A percentile compares a stretch with the other conserved stretches of the same genome.
These are phyloP conservation scores for Moniliophthora roreri DNA, from an alignment of 1,284 basidiomycete species.

Conservation along the genomic window DNA sequence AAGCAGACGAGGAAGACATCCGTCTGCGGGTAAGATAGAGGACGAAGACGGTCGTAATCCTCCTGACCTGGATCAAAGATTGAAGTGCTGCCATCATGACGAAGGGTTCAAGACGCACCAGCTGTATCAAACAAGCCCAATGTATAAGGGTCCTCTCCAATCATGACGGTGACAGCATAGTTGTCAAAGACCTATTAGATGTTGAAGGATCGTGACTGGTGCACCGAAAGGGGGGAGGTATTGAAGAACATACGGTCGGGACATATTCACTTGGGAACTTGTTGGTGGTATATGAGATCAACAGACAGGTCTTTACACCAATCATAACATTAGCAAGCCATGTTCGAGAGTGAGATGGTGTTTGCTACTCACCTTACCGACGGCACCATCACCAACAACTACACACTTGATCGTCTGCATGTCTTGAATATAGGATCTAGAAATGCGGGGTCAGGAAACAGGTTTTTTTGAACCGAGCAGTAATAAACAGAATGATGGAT, in stretches of 20 bases:
- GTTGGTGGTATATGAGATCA: conserved; percentile 99
- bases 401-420: conserved; percentile 99
- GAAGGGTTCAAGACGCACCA: conserved; percentile 47
- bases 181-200: conserved; percentile 86
- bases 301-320: conserved; percentile 82
- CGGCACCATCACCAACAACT: conserved; percentile 99
- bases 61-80: conserved; percentile 76
- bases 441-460: conserved; percentile 16
- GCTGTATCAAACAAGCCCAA: conserved; percentile 98
- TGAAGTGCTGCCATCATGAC: conserved; percentile 6
- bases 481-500: neutral
- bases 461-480: conserved; percentile 4
- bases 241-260: conserved; percentile 78
- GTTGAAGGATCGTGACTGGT: conserved; percentile 22
- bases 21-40: conserved; percentile 98
- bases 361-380: conserved; percentile 86
- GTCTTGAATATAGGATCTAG: conserved; percentile 29
- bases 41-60: conserved; percentile 98
- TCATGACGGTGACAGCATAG: conserved; percentile 99
- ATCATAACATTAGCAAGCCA: conserved; percentile 10
- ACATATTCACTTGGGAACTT: conserved; percentile 99
- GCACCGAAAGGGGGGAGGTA: conserved; percentile 16
- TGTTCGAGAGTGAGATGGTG: conserved; percentile 17
- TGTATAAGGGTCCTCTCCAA: conserved; percentile 99
- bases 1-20: conserved; percentile 99